phyloP scores from a whole-genome alignment of 2,329 filamentous ascomycete species.

The Aspergillus pseudoglaucus region DNA sequence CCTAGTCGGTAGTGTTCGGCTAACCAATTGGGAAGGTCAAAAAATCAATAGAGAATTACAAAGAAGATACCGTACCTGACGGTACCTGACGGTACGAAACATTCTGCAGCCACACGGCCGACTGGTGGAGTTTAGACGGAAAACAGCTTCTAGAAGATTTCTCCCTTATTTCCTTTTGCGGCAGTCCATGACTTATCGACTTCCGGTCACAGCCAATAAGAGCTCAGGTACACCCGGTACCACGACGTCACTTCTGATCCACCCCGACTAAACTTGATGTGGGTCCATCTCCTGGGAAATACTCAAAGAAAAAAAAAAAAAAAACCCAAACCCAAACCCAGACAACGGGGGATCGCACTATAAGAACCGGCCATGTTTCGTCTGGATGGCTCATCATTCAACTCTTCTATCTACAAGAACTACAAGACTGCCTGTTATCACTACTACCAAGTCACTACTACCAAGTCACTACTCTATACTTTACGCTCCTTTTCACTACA shows the following conservation, averaged over 20 bases:
- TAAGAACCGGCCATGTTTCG: constrained; percentile 12
- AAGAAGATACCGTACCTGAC: not conserved
- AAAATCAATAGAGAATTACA: not conserved
- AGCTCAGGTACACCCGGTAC: not conserved
- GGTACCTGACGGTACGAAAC: not conserved
- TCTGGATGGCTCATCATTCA: constrained; percentile 4
- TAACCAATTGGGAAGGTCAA: too few relatives aligned
- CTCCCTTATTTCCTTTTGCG: constrained; percentile 17
- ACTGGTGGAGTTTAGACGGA: not conserved
- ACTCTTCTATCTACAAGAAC: not conserved
- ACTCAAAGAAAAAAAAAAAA: not conserved
- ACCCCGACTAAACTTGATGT: not conserved
- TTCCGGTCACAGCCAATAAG: not conserved
- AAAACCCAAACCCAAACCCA: constrained; percentile 1
- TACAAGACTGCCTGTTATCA: not conserved
- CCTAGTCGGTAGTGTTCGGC: too few relatives aligned
- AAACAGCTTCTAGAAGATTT: constrained; percentile 19
- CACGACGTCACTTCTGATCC: not conserved
- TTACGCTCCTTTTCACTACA: not conserved
- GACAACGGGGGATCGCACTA: constrained; percentile 21
- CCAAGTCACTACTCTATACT: not conserved
- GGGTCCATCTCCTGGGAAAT: not conserved
- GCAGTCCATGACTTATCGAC: constrained; percentile 4
- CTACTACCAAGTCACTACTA: not conserved
- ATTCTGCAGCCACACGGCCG: not conserved